Base-by-base conservation (phyloP, 2,329 filamentous ascomycete genomes). In the Colletotrichum caudatum region DNA sequence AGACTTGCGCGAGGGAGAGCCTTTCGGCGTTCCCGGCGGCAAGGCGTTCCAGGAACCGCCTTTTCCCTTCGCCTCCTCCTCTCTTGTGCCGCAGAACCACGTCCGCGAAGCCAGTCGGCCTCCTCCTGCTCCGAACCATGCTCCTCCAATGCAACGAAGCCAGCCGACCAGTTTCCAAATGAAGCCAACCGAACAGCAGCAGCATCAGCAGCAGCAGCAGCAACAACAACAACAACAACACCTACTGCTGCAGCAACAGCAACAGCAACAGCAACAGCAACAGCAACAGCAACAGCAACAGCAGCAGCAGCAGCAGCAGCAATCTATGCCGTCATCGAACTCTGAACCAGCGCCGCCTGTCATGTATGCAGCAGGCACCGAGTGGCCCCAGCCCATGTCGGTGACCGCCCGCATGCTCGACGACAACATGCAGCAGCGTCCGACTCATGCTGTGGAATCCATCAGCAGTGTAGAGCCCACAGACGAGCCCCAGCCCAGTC, bases 51-150 rank as follows among this genome's bases (percentile, higher is more conserved):
- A 71, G 58, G 69, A 71, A 57, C 69, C 59, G 46, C 63, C 58
- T 29, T 79, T n/a, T 76, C 79, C 58, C 78, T 81, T 74, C 41
- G 63, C 74, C 33, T 59, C 72, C 8, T 72, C 57, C 29, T 69
- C 61, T 35, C 72, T 64, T 33, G 69, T 71, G 46, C 69, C 69
- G 12, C 86, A 89, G 56, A 93, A 92, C 77, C 89, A 89, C 72
- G 80, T 84, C 29, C 86, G 87, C 50, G 88, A 90, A 29, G 80
- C 85, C 58, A 85, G 86, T 18, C 85, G 90, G 64, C 85, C 89
- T 61, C 85, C 86, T 64, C 85, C 85, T 12, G 80, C 85, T 39
- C 85, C 86, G 48, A 90, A 89, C 74, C 87, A 94, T 74, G 90
- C 91, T 67, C 86, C 88, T 16, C 87, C 86, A 23, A 78, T 82